Conservation (phyloP, 2,329 filamentous ascomycete genomes). For the Diaporthe helianthi region DNA sequence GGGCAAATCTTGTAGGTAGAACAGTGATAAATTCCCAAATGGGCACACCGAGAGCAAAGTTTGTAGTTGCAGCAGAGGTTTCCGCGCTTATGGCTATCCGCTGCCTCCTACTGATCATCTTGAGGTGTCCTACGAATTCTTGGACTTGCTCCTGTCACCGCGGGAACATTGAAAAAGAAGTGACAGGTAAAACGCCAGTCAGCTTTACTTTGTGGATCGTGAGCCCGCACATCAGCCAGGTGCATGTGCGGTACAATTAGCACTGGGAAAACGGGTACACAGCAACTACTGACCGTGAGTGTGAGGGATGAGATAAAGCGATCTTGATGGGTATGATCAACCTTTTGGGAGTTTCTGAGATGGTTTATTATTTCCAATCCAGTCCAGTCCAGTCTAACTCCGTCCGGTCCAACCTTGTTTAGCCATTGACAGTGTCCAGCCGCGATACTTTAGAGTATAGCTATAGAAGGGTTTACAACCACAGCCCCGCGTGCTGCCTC, state of each 20-base stretch:
- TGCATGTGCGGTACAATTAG: background rate
- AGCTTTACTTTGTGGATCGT: background rate
- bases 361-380: slow-evolving; percentile 16
- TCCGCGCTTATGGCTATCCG: background rate
- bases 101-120: slow-evolving; percentile 2
- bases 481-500: background rate
- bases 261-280: background rate
- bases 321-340: background rate
- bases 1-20: too few relatives aligned
- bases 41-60: background rate
- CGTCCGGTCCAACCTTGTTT: background rate
- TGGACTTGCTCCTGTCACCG: background rate
- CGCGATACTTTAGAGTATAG: background rate
- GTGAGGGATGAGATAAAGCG: background rate
- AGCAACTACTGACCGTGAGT: background rate
- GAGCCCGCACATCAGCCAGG: too few relatives aligned
- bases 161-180: too few relatives aligned
- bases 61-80: background rate
- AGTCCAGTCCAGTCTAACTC: slow-evolving; percentile 11
- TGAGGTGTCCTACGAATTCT: too few relatives aligned
- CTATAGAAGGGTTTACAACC: background rate
- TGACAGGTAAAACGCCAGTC: background rate
- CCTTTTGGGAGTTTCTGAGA: background rate
- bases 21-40: background rate
- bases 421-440: background rate